These are phyloP conservation scores for Cryptococcus sp. DNA, from an alignment of 1,284 basidiomycete genomes.

Conservation along the genomic window DNA sequence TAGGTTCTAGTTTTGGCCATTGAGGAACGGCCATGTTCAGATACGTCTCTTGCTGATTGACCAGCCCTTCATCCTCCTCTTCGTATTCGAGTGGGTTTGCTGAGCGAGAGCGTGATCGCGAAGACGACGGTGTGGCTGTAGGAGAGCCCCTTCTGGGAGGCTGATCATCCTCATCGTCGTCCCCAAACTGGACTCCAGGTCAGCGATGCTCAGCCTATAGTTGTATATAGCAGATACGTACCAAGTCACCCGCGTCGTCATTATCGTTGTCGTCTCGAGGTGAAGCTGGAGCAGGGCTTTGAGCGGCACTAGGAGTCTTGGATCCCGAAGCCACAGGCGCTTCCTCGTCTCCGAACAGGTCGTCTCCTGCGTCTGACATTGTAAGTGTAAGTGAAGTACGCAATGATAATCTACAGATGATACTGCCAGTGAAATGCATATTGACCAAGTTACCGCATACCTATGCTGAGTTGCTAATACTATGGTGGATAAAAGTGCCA, in stretches of 20 bases:
- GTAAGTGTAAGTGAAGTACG: not conserved
- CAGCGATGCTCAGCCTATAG: not conserved
- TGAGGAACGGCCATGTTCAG: slow-evolving; percentile 42
- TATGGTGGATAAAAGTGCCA: slow-evolving; percentile 13
- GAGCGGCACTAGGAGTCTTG: slow-evolving; percentile 12
- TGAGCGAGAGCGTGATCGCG: slow-evolving; percentile 56
- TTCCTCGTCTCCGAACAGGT: not conserved
- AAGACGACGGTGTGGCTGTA: slow-evolving; percentile 45
- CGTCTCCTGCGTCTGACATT: slow-evolving; percentile 18
- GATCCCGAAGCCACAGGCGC: slow-evolving; percentile 21
- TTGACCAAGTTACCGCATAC: not conserved
- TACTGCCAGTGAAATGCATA: not conserved
- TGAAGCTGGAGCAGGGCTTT: not conserved
- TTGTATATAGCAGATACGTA: not conserved
- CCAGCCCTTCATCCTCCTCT: slow-evolving; percentile 40
- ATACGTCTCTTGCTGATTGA: slow-evolving; percentile 30
- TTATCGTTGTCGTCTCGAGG: slow-evolving; percentile 15
- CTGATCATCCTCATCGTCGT: slow-evolving; percentile 69
- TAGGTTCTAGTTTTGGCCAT: slow-evolving; percentile 39
- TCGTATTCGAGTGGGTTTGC: slow-evolving; percentile 47
- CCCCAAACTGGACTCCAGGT: slow-evolving; percentile 62
- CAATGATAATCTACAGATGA: not conserved
- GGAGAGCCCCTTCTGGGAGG: slow-evolving; percentile 34
- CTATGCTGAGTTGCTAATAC: not conserved
- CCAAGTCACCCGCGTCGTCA: slow-evolving; percentile 19